phyloP scores from a whole-genome alignment of 164 flowering plant species.

The Buxus sempervirens region DNA sequence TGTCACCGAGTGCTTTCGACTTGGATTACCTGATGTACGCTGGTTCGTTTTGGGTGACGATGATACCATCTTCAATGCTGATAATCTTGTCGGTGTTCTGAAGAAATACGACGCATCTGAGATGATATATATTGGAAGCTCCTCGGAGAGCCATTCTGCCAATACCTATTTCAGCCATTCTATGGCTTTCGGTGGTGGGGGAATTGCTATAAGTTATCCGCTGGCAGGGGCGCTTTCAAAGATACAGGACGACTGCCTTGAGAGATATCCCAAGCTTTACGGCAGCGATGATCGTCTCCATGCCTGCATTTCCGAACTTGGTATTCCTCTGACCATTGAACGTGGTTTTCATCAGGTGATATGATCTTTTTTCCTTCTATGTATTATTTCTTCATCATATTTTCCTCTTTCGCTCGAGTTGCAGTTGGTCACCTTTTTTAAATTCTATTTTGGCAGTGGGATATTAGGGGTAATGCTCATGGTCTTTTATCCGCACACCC shows the following conservation, averaged over 20 bases:
- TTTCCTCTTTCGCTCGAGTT: not conserved
- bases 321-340: conserved; percentile 55
- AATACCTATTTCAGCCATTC: conserved; percentile 52
- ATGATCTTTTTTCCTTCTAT: not conserved
- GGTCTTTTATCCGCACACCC: conserved; percentile 64
- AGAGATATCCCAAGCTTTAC: conserved; percentile 54
- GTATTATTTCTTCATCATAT: not conserved
- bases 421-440: not conserved
- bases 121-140: conserved; percentile 54
- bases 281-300: conserved; percentile 71
- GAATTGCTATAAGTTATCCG: conserved; percentile 58
- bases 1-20: conserved; percentile 42
- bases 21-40: conserved; percentile 41
- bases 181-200: conserved; percentile 72
- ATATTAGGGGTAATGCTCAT: conserved; percentile 54
- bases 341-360: conserved; percentile 66
- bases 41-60: conserved; percentile 71
- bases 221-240: conserved; percentile 42
- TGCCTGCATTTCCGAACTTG: conserved; percentile 66
- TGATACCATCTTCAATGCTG: conserved; percentile 52
- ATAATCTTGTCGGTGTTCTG: conserved; percentile 50
- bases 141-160: conserved; percentile 63
- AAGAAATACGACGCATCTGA: conserved; percentile 43
- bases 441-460: conserved; percentile 37
- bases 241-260: conserved; percentile 53